Conservation (phyloP, 2,329 filamentous ascomycete species). For the Penicillium digitatum region DNA sequence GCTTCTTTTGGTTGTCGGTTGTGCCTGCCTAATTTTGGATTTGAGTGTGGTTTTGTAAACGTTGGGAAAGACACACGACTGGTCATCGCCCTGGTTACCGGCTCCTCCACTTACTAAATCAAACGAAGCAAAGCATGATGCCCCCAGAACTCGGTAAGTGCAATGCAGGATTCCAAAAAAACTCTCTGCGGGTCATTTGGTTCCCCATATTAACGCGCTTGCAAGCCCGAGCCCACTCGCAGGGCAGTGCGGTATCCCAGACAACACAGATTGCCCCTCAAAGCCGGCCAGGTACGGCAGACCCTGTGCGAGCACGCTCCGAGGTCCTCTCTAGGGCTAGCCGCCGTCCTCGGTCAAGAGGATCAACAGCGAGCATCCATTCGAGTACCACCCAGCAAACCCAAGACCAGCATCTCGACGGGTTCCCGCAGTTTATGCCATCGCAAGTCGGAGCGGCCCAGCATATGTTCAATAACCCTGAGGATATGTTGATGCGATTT, state of each 20-base stretch:
- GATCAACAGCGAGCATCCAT: slow-evolving; percentile 47
- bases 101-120: slow-evolving; percentile 22
- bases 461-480: slow-evolving; percentile 40
- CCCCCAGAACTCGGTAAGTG: slow-evolving; percentile 24
- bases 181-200: not conserved
- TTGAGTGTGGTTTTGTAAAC: slow-evolving; percentile 19
- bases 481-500: slow-evolving; percentile 46
- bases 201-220: slow-evolving; percentile 8
- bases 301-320: slow-evolving; percentile 41
- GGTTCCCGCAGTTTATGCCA: slow-evolving; percentile 39
- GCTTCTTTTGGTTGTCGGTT: not conserved
- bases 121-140: slow-evolving; percentile 16
- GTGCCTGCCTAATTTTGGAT: slow-evolving; percentile 2
- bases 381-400: slow-evolving; percentile 46
- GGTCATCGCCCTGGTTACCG: slow-evolving; percentile 27
- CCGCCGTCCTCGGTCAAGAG: slow-evolving; percentile 45
- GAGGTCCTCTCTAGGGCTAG: slow-evolving; percentile 41
- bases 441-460: slow-evolving; percentile 34
- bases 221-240: slow-evolving; percentile 37
- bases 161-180: not conserved
- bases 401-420: slow-evolving; percentile 42
- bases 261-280: slow-evolving; percentile 36
- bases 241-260: slow-evolving; percentile 39
- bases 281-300: slow-evolving; percentile 41
- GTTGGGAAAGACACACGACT: slow-evolving; percentile 11